phyloP scores from a whole-genome alignment of 139 green algal genomes.

The Chlorella sp. region DNA sequence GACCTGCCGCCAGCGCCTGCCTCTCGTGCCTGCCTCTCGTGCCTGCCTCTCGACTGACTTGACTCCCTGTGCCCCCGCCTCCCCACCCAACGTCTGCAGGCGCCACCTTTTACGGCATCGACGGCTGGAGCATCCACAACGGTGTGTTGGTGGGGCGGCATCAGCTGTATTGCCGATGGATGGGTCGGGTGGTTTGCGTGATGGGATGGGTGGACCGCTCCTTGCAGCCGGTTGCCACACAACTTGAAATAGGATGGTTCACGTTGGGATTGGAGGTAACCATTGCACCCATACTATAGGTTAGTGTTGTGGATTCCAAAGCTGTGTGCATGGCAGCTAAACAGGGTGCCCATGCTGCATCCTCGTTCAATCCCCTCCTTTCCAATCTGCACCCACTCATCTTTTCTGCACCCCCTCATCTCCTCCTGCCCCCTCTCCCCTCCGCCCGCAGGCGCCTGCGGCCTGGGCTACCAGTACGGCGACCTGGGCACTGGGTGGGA shows the following conservation, averaged over 20 bases:
- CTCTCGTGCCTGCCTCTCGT: not conserved
- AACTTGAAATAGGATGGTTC: no score
- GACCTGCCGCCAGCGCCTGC: not conserved
- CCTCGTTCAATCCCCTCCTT: not conserved
- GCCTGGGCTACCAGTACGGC: constrained; percentile 30
- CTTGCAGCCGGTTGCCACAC: no score
- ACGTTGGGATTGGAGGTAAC: no score
- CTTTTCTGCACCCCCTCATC: not conserved
- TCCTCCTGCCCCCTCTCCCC: no score
- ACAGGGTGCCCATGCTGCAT: not conserved
- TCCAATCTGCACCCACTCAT: not conserved
- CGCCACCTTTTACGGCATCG: constrained; percentile 17
- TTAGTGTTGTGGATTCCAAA: no score
- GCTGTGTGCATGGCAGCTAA: not conserved
- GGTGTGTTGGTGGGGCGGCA: not conserved
- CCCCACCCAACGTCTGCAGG: not conserved
- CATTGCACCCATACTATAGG: no score
- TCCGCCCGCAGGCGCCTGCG: constrained; percentile 9
- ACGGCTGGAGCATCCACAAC: constrained; percentile 31
- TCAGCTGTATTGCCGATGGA: no score
- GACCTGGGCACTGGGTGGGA: constrained; percentile 33
- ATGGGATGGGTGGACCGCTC: no score
- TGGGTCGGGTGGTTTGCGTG: no score
- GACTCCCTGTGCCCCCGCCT: not conserved
- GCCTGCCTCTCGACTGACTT: no score